Evolutionary conservation across 305 asterid genomes (phyloP).

Genomic region (Solanum hybrid): DNA sequence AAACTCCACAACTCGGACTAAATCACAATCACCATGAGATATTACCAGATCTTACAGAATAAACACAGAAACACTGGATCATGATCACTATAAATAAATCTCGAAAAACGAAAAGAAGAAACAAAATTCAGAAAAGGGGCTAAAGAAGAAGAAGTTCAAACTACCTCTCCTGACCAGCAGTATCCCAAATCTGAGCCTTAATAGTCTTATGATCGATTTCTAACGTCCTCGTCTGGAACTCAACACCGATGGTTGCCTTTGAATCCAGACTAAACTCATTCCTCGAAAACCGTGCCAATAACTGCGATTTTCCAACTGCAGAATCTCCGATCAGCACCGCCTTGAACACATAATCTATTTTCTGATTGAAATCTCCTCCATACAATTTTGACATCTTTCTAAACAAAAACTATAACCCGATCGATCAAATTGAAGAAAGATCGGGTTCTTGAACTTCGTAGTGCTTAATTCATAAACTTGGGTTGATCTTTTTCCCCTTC

Average conservation of each 20-base stretch:
- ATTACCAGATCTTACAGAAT: background rate
- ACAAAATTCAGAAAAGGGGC: background rate
- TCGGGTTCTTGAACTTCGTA: background rate
- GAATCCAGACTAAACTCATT: conserved; percentile 70
- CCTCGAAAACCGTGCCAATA: conserved; percentile 57
- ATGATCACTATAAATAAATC: background rate
- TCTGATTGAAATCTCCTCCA: conserved; percentile 50
- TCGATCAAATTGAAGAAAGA: background rate
- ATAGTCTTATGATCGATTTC: conserved; percentile 49
- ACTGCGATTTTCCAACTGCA: conserved; percentile 77
- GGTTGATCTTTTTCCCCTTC: background rate
- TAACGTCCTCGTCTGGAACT: conserved; percentile 66
- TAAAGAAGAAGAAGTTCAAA: background rate
- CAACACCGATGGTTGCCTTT: conserved; percentile 72
- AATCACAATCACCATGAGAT: background rate
- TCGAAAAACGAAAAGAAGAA: background rate
- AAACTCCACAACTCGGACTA: background rate
- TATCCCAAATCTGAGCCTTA: conserved; percentile 91
- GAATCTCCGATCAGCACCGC: conserved; percentile 71
- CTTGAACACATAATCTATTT: conserved; percentile 68
- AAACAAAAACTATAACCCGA: background rate
- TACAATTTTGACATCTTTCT: conserved; percentile 40
- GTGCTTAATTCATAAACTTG: background rate
- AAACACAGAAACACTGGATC: background rate
- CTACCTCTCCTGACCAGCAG: conserved; percentile 83